These are phyloP conservation scores for Penicillium nucicola DNA, from an alignment of 495 filamentous ascomycete species.

Conservation along the genomic window DNA sequence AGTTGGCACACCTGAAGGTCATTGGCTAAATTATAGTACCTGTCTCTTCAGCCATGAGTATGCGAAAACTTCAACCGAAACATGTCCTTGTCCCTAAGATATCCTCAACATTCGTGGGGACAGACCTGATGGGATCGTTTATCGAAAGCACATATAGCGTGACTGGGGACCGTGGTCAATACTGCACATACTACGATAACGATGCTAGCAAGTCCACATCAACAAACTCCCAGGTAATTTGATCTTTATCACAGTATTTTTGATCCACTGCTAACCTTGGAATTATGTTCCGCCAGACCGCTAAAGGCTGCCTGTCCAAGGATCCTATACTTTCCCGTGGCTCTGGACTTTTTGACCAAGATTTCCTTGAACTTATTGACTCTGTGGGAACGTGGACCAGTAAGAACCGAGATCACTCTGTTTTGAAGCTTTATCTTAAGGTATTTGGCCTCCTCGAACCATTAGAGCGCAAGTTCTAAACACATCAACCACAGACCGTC, in stretches of 20 bases:
- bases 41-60: slow-evolving; percentile 10
- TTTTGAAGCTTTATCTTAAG: slow-evolving; percentile 24
- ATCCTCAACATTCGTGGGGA: slow-evolving; percentile 5
- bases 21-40: neutral
- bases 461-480: neutral
- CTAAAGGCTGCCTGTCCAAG: slow-evolving; percentile 21
- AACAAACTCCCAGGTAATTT: slow-evolving; percentile 16
- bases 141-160: neutral
- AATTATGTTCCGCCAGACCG: slow-evolving; percentile 4
- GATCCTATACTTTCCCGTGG: slow-evolving; percentile 16
- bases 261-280: neutral
- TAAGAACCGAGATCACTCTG: slow-evolving; percentile 10
- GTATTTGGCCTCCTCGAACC: slow-evolving; percentile 13
- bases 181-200: slow-evolving; percentile 18
- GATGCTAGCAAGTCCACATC: neutral
- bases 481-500: slow-evolving; percentile 4
- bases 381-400: slow-evolving; percentile 27
- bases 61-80: slow-evolving; percentile 17
- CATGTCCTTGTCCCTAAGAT: slow-evolving; percentile 18
- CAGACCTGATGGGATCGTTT: slow-evolving; percentile 9
- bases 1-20: neutral
- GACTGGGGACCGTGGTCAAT: slow-evolving; percentile 8
- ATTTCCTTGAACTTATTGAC: slow-evolving; percentile 16
- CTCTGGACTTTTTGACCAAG: slow-evolving; percentile 5
- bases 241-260: neutral